A percentile compares a stretch with the other conserved stretches of the same genome.
Conservation (phyloP, 1,284 basidiomycete species). For the Amylostereum areolatum region DNA sequence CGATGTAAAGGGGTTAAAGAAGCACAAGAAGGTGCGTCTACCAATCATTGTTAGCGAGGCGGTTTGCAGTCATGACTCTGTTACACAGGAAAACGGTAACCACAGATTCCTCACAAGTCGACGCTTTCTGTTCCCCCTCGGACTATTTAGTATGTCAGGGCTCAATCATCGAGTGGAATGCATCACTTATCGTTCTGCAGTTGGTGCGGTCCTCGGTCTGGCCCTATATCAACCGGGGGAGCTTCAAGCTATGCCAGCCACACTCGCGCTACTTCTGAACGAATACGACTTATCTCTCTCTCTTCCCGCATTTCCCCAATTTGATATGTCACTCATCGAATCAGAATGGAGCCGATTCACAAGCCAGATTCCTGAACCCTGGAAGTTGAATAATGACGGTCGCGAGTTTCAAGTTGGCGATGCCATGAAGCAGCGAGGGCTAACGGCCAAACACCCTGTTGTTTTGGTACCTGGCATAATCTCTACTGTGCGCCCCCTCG, state of each 20-base stretch:
- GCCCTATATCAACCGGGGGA: slow-evolving; percentile 55
- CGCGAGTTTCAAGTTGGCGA: slow-evolving; percentile 85
- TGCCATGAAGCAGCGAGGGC: slow-evolving; percentile 56
- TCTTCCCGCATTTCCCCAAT: slow-evolving; percentile 50
- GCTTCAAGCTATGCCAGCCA: slow-evolving; percentile 41
- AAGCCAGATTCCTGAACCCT: slow-evolving; percentile 63
- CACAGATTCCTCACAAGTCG: not conserved
- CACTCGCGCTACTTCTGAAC: slow-evolving; percentile 32
- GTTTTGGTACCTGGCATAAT: slow-evolving; percentile 79
- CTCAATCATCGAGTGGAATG: too few species aligned
- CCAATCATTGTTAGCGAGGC: not conserved
- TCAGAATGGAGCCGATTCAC: slow-evolving; percentile 62
- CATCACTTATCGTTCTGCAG: slow-evolving; percentile 26
- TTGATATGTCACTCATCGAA: slow-evolving; percentile 62
- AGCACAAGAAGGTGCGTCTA: slow-evolving; percentile 1
- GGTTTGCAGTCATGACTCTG: too few species aligned
- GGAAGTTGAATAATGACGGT: slow-evolving; percentile 78
- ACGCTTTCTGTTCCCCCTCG: not conserved
- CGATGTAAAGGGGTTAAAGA: slow-evolving; percentile 1
- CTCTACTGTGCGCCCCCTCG: slow-evolving; percentile 49
- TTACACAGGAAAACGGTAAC: too few species aligned
- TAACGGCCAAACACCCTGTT: slow-evolving; percentile 73
- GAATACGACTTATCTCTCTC: slow-evolving; percentile 49
- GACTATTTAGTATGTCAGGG: not conserved
- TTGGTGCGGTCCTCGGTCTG: slow-evolving; percentile 58